These are phyloP conservation scores for Thermothelomyces thermophilus DNA, from an alignment of 2,329 filamentous ascomycete species.

Conservation along the genomic window DNA sequence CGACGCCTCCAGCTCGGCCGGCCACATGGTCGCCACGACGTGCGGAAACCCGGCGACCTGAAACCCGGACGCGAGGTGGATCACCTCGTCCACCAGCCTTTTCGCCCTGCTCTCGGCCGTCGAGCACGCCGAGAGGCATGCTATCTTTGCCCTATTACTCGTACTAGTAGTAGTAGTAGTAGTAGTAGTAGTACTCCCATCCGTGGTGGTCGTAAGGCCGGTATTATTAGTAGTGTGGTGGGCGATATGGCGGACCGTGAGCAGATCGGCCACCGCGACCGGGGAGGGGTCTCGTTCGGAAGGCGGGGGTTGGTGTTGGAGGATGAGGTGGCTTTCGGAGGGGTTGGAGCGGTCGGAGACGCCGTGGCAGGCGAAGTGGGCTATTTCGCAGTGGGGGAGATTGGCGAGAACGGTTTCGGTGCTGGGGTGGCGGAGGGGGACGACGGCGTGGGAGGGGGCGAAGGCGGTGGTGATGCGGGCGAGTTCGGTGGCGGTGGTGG, in stretches of 20 bases:
- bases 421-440: slow-evolving; percentile 1
- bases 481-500: background rate
- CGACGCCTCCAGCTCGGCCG: slow-evolving; percentile 23
- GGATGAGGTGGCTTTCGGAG: slow-evolving; percentile 21
- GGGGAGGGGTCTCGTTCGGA: too few relatives aligned
- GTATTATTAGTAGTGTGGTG: background rate
- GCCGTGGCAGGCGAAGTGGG: slow-evolving; percentile 24
- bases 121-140: slow-evolving; percentile 34
- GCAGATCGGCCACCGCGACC: background rate
- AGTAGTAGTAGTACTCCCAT: too few relatives aligned
- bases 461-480: background rate
- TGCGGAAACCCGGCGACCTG: slow-evolving; percentile 32
- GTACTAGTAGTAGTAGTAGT: background rate
- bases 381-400: background rate
- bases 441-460: background rate
- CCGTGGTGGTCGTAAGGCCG: background rate
- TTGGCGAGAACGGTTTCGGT: background rate
- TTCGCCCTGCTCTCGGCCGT: slow-evolving; percentile 27
- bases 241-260: background rate
- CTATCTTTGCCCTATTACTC: slow-evolving; percentile 16
- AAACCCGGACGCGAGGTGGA: slow-evolving; percentile 32
- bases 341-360: slow-evolving; percentile 14
- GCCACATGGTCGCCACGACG: slow-evolving; percentile 31
- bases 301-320: slow-evolving; percentile 10
- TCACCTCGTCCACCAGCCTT: slow-evolving; percentile 28